Evolutionary conservation across 2,329 filamentous ascomycete species (phyloP).

Genomic region (Aspergillus pseudonomiae): DNA sequence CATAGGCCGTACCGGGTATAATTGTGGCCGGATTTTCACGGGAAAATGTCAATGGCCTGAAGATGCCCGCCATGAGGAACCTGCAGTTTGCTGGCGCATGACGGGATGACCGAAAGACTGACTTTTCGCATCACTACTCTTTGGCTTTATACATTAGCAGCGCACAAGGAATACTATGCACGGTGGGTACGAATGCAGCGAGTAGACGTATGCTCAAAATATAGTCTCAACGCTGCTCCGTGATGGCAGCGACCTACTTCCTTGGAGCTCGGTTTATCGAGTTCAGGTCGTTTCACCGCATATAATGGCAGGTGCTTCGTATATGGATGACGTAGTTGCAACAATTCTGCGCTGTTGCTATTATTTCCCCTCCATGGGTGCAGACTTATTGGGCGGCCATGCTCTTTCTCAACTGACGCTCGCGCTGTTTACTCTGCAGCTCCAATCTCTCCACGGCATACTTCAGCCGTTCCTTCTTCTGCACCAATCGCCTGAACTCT

Average conservation of each 20-base stretch:
- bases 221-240: neutral
- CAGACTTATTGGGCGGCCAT: slow-evolving; percentile 59
- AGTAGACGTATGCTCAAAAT: neutral
- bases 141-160: neutral
- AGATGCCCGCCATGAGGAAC: neutral
- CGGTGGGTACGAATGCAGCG: neutral
- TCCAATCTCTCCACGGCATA: slow-evolving; percentile 86
- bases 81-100: neutral
- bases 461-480: slow-evolving; percentile 81
- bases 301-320: neutral
- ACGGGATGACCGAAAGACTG: neutral
- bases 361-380: neutral
- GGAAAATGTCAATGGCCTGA: neutral
- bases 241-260: neutral
- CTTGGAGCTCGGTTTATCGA: neutral
- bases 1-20: neutral
- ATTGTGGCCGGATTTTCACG: neutral
- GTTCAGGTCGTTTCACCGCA: neutral
- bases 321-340: neutral
- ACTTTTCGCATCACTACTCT: neutral
- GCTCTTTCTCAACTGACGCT: slow-evolving; percentile 72
- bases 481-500: slow-evolving; percentile 69
- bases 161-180: neutral
- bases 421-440: slow-evolving; percentile 78
- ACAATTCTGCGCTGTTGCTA: neutral